Evolutionary conservation across 2,329 filamentous ascomycete species (phyloP).

Genomic region (Diaporthe amygdali): DNA sequence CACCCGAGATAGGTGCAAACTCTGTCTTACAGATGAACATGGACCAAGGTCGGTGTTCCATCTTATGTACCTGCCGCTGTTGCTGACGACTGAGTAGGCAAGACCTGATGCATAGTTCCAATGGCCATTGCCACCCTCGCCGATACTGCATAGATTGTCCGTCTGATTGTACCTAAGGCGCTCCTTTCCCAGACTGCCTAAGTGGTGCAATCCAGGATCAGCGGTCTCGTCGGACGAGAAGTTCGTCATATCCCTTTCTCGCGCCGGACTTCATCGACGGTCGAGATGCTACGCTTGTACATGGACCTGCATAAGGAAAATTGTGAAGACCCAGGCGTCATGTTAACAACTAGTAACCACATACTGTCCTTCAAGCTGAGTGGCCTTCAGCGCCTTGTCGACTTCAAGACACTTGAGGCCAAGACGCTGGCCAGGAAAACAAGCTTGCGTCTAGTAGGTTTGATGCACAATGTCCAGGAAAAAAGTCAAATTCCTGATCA

Average conservation of each 20-base stretch:
- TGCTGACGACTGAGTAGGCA: constrained; percentile 43
- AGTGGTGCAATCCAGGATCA: constrained; percentile 58
- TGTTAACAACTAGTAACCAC: constrained; percentile 68
- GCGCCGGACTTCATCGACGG: constrained; percentile 47
- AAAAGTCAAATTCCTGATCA: background rate
- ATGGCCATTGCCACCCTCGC: constrained; percentile 52
- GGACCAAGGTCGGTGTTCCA: constrained; percentile 55
- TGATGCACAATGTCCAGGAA: too few relatives aligned
- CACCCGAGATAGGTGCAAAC: constrained; percentile 55
- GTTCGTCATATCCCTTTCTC: constrained; percentile 65
- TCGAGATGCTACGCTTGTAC: constrained; percentile 41
- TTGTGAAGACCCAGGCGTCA: constrained; percentile 50
- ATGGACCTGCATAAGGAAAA: constrained; percentile 44
- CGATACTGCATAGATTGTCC: constrained; percentile 49
- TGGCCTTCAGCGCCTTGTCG: constrained; percentile 60
- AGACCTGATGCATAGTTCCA: constrained; percentile 62
- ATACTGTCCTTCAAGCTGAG: constrained; percentile 69
- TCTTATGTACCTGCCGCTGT: background rate
- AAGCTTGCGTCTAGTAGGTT: too few relatives aligned
- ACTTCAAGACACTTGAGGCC: constrained; percentile 47
- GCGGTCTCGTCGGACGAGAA: constrained; percentile 57
- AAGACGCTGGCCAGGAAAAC: constrained; percentile 53
- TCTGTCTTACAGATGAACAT: constrained; percentile 72
- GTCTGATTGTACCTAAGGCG: constrained; percentile 62
- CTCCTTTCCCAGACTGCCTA: constrained; percentile 63